Evolutionary conservation across 2,329 filamentous ascomycete genomes (phyloP), one percentile per base, ranked within the genome.

Genomic region (Blastomyces silverae): DNA sequence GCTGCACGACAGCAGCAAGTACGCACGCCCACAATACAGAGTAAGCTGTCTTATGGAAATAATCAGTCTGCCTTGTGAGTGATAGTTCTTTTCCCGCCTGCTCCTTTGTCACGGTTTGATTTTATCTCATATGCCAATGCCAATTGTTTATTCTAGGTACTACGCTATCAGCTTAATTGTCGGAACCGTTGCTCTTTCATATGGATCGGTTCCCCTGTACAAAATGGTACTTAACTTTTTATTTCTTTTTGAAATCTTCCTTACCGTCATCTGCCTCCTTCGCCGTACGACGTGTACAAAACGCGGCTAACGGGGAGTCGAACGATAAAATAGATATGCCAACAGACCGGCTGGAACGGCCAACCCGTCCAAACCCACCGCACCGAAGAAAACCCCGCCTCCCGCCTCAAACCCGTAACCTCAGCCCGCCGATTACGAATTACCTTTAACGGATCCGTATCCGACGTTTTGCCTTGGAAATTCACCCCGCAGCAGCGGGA

Each of bases 401-500:
- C 84, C 60, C 90, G 92, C 64, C 85, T 99, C 56, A 84, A 87
- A 58, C 94, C 94, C 20, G 88, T 97, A 50, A 90, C 86, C 22
- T 83, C 86, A 70, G 89, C 90, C 66, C 90, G 90, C 70, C 90
- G 94, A 63, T 89, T 99, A 72, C 90, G 91, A 66, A 93, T 99
- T 69, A 97, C 92, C 34, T 99, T 99, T 84, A 94, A 92, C 74
- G 90, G 92, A 59, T 95, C 91, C 37, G 92, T 97, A 1, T 97
- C 93, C 0, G 94, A 97, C 75, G 87, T 96, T 0, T 84, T 99
- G 37, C 92, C 93, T 0, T 99, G 94, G 94, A 97, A 97, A 76
- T 99, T 99, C 77, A 87, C 87, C 1, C 94, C 94, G 1, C 94
- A 99, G 78, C 94, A 99, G 81, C 90, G 93, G 65, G 94, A 99